phyloP scores from a whole-genome alignment of 192 early-diverging fungal species.

The Podila epigama region DNA sequence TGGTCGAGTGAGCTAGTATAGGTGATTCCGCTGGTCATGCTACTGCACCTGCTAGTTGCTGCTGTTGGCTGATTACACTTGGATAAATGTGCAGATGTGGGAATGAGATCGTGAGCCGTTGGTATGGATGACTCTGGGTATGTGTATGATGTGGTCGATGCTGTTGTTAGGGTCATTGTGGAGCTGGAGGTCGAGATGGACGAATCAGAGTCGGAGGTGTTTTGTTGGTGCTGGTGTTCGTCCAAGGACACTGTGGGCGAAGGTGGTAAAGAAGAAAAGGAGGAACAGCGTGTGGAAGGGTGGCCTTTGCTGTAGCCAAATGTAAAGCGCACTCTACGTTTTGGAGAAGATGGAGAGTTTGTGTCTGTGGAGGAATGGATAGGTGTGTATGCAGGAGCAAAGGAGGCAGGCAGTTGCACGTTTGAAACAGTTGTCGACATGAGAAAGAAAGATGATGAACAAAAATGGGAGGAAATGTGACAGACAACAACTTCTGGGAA shows the following conservation, averaged over 20 bases:
- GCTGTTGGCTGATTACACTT: not conserved
- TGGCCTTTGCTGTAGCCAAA: constrained; percentile 2
- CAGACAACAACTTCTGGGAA: too few species aligned
- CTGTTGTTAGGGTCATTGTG: not conserved
- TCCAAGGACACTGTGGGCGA: not conserved
- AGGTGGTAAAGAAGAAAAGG: not conserved
- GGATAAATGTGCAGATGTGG: not conserved
- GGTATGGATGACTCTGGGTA: not conserved
- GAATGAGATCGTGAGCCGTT: constrained; percentile 11
- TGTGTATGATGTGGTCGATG: not conserved
- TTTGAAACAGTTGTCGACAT: too few species aligned
- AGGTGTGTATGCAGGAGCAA: too few species aligned
- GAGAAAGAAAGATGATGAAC: too few species aligned
- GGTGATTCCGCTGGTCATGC: constrained; percentile 14
- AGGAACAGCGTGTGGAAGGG: too few species aligned
- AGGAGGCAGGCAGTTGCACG: too few species aligned
- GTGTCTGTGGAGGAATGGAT: too few species aligned
- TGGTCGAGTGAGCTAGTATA: constrained; percentile 18
- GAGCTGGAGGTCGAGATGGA: not conserved
- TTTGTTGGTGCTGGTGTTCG: not conserved
- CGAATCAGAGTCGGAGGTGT: not conserved
- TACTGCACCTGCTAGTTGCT: constrained; percentile 12
- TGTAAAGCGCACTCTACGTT: constrained; percentile 5
- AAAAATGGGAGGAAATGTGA: too few species aligned
- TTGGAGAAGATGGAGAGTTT: not conserved